Base-by-base conservation (phyloP, 1,139 yeast genomes). In the Candida neerlandica region DNA sequence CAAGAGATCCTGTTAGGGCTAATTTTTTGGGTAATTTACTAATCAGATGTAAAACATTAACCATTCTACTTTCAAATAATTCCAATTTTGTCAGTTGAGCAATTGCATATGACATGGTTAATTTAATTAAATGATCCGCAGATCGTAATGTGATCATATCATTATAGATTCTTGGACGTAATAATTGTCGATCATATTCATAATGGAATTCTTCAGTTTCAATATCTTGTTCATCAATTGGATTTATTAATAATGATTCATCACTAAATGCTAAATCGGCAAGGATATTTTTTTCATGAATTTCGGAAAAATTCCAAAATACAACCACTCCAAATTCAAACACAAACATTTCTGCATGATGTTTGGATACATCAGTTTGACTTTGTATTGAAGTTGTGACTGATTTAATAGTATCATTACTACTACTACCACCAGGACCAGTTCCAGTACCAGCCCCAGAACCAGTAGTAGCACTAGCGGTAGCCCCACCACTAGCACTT, bases 121-220 rank as follows among this genome's bases (percentile, higher is more conserved):
- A 73, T 63, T 95, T 92, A 59, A 91, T 90, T 63, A 94, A 78
- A 69, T 92, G 98, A 64, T 92, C 97, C 4, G 96, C 96, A 1
- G 94, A 85, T 47, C 96, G 77, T 43, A 94, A 70, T 0, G 98
- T 91, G 56, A 94, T 87, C 87, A 94, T 89, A 69, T 94, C 99
- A 65, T 94, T 94, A 67, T 86, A 92, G 39, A 94, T 91, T 51
- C 97, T 75, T 1, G 99, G 98, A 44, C 96, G 78, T 50, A 85
- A 86, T 5, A 90, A 83, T 47, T 84, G 86, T 52, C 81, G 83
- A 52, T 91, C 91, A 67, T 94, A 94, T 57, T 89, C 96, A 66
- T 94, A 94, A 65, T 89, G 96, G 64, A 94, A 89, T 62, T 92
- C 97, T 64, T 94, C 99, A 1, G 94, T 89, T 62, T 94, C 99